Evolutionary conservation across 495 filamentous ascomycete species (phyloP), one percentile per base, ranked within the genome.

Genomic region (Poronia punctata): DNA sequence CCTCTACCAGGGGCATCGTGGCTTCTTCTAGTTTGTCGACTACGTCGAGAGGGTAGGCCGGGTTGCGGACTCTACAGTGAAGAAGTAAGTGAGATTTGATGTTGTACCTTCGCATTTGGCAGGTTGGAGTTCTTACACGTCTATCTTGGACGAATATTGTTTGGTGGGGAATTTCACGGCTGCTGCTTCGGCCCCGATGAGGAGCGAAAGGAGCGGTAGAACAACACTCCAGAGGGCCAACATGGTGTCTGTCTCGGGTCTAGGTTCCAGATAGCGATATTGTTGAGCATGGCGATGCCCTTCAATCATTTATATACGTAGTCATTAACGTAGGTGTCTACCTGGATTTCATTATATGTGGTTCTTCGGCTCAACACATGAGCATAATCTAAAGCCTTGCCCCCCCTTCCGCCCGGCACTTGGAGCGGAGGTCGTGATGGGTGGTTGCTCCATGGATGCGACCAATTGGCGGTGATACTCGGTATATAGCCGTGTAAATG

Each of bases 1-100:
- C 60, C 1, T 67, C 64, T n/a, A 67, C 49, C 25, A 57, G 64
- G 40, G 54, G 39, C 54, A 67, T 64, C 27, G 55, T 61, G 22
- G 34, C 46, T 27, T 60, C 56, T 37, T 54, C 60, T 10, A 67
- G 35, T 43, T 58, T 54, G 45, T 67, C 64, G 39, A 67, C 64
- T 10, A 54, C 44, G 49, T 67, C 64, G 23, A 65, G 48, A 0
- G 63, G 59, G 37, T 62, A 66, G 28, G 36, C 38, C 11, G 54
- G 54, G 23, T 64, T 66, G 36, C 62, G 62, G 38, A 46, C 27
- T 0, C 53, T 53, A 26, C 9, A 42, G 20, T 18, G 14, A 43
- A 19, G 38, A 22, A 6, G 6, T 15, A 4, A 38, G 16, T 4
- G n/a, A 20, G n/a, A n/a, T n/a, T n/a, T n/a, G n/a, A n/a, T n/a